phyloP scores from a whole-genome alignment of 768 basidiomycete species.

The Leccinum fibrillosum region DNA sequence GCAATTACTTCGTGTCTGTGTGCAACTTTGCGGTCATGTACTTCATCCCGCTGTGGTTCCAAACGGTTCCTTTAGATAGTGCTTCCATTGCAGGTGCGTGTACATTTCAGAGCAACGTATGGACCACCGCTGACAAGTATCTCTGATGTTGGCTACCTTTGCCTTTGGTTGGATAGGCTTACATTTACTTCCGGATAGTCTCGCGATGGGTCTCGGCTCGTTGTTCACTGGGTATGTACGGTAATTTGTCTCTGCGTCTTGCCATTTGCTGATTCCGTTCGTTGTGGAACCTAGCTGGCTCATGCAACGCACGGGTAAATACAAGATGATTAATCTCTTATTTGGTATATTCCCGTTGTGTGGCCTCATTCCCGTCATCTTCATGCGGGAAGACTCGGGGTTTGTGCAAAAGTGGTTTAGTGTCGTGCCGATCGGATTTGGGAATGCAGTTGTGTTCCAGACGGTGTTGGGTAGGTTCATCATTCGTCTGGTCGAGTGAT shows the following conservation, averaged over 20 bases:
- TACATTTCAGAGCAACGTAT: background rate
- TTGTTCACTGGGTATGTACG: slow-evolving; percentile 44
- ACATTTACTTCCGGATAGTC: slow-evolving; percentile 48
- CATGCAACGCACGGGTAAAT: slow-evolving; percentile 51
- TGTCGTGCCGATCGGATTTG: slow-evolving; percentile 16
- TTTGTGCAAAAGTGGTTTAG: slow-evolving; percentile 22
- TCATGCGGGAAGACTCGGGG: slow-evolving; percentile 22
- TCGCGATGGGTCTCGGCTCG: slow-evolving; percentile 48
- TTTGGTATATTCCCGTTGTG: slow-evolving; percentile 50
- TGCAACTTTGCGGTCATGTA: slow-evolving; percentile 78
- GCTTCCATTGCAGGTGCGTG: slow-evolving; percentile 59
- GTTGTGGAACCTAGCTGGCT: slow-evolving; percentile 32
- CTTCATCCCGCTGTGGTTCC: slow-evolving; percentile 80
- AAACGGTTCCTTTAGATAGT: slow-evolving; percentile 66
- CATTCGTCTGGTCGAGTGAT: background rate
- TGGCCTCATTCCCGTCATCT: slow-evolving; percentile 37
- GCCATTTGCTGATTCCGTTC: background rate
- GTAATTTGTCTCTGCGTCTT: background rate
- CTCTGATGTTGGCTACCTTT: background rate
- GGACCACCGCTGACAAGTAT: background rate
- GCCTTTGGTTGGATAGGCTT: slow-evolving; percentile 27
- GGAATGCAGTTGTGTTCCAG: slow-evolving; percentile 19
- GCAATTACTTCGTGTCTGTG: slow-evolving; percentile 68
- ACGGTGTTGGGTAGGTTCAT: slow-evolving; percentile 12
- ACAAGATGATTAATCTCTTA: slow-evolving; percentile 43